Evolutionary conservation across 441 rosid genomes (phyloP), one percentile per base, ranked within the genome.

Genomic region (Adansonia gregorii): DNA sequence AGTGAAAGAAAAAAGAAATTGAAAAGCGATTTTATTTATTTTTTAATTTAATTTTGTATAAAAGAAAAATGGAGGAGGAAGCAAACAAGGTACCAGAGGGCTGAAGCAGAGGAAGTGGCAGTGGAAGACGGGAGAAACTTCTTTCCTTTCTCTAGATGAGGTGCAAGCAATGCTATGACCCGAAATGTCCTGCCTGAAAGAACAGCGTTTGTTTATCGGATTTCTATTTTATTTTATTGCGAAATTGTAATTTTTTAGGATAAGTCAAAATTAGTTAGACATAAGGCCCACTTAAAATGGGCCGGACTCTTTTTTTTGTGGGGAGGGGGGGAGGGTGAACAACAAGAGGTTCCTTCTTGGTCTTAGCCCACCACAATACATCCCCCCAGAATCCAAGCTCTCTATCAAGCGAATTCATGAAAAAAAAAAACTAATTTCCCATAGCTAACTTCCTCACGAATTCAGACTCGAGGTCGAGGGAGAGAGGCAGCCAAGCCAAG

Each of bases 1-100:
- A 56, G 51, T 72, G 19, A 56, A 56, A 56, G n/a, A 31, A 72
- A 48, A 35, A 22, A 20, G 58, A 69, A 49, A 66, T 41, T 67
- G 39, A 12, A 67, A 49, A 46, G 7, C 15, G 24, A 22, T 31
- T 48, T 68, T 46, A 20, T 20, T 45, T 60, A 24, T 27, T 19
- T 19, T 63, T 17, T 22, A 17, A 55, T n/a, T 55, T 55, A n/a
- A 17, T 55, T n/a, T 55, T 55, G 31, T 11, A 63, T 2, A 10
- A 67, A 67, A 67, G 3, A 1, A 17, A 19, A 43, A 67, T 10
- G 27, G 10, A 41, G 35, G 35, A 67, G 35, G 35, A 19, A 15
- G 9, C 15, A 45, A 31, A 39, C 10, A 72, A 54, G 45, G 17
- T 6, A 31, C 63, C 64, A 35, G 51, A 31, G 41, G 41, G 41